phyloP scores from a whole-genome alignment of 352 stramenopile species.

The Peronospora destructor region DNA sequence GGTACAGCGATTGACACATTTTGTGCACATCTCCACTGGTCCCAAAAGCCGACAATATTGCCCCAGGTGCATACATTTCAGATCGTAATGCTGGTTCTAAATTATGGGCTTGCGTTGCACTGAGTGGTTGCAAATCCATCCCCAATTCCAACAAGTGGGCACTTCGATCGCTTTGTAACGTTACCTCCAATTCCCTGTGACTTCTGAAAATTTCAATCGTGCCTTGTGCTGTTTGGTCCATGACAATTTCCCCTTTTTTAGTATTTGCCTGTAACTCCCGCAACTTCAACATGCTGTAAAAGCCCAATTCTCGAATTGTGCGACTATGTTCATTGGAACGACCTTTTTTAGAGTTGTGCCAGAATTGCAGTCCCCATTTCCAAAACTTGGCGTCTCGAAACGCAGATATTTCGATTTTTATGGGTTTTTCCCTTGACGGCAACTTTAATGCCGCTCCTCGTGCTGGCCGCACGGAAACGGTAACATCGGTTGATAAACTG shows the following conservation, averaged over 20 bases:
- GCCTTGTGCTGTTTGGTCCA: conserved; percentile 81
- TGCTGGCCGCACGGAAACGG: conserved; percentile 17
- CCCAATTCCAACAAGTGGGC: conserved; percentile 64
- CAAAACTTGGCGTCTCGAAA: conserved; percentile 77
- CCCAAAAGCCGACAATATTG: conserved; percentile 71
- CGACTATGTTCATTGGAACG: conserved; percentile 70
- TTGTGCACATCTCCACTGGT: conserved; percentile 86
- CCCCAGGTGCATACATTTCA: conserved; percentile 55
- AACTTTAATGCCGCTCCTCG: conserved; percentile 29
- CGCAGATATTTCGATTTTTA: conserved; percentile 81
- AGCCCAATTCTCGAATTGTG: conserved; percentile 75
- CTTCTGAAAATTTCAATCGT: conserved; percentile 76
- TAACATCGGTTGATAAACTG: conserved; percentile 22
- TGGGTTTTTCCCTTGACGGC: conserved; percentile 52
- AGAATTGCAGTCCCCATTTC: conserved; percentile 84
- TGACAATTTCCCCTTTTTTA: conserved; percentile 78
- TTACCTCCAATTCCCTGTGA: conserved; percentile 49
- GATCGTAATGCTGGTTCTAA: conserved; percentile 56
- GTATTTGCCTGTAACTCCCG: conserved; percentile 64
- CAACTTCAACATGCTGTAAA: conserved; percentile 85
- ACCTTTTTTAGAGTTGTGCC: conserved; percentile 73
- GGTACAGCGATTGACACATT: conserved; percentile 79
- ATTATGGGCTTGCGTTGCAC: conserved; percentile 44
- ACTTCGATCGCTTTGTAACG: conserved; percentile 66
- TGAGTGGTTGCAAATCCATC: conserved; percentile 71